Evolutionary conservation across 306 rosid species (phyloP).

Genomic region (Potentilla sterilis): DNA sequence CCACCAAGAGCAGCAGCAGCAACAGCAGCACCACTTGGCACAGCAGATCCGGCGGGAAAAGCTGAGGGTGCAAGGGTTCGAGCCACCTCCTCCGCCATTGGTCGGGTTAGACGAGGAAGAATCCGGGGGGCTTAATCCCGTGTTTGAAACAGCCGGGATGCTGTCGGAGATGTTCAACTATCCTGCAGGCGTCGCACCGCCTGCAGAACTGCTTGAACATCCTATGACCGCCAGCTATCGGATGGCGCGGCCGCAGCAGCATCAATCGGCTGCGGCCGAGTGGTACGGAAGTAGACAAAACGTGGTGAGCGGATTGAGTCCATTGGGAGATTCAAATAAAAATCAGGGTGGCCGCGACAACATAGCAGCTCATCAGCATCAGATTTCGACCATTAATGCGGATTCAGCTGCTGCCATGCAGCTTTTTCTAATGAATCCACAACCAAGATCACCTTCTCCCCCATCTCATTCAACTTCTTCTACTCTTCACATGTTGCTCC

Average conservation of each 20-base stretch:
- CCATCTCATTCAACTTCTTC: conserved; percentile 38
- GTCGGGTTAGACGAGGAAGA: conserved; percentile 68
- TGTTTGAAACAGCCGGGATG: conserved; percentile 76
- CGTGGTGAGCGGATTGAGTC: conserved; percentile 38
- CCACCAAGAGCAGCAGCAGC: conserved; percentile 40
- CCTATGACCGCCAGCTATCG: conserved; percentile 34
- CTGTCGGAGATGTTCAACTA: conserved; percentile 91
- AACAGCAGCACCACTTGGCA: conserved; percentile 50
- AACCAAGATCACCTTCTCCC: conserved; percentile 62
- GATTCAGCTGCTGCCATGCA: conserved; percentile 99
- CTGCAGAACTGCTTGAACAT: conserved; percentile 53
- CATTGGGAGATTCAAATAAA: conserved; percentile 44
- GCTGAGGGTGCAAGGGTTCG: conserved; percentile 61
- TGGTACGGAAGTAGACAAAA: conserved; percentile 70
- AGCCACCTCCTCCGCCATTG: conserved; percentile 45
- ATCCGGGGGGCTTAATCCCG: conserved; percentile 45
- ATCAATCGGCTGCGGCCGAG: conserved; percentile 27
- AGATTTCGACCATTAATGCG: conserved; percentile 65
- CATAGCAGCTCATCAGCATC: conserved; percentile 27
- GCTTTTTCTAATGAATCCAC: conserved; percentile 85
- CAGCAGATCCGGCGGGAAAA: conserved; percentile 97
- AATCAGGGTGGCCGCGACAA: conserved; percentile 43
- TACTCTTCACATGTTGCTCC: conserved; percentile 77
- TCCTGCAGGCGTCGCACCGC: conserved; percentile 34
- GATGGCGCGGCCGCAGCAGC: conserved; percentile 33